Evolutionary conservation across 2,329 filamentous ascomycete genomes (phyloP).

Genomic region (Cytospora leucostoma): DNA sequence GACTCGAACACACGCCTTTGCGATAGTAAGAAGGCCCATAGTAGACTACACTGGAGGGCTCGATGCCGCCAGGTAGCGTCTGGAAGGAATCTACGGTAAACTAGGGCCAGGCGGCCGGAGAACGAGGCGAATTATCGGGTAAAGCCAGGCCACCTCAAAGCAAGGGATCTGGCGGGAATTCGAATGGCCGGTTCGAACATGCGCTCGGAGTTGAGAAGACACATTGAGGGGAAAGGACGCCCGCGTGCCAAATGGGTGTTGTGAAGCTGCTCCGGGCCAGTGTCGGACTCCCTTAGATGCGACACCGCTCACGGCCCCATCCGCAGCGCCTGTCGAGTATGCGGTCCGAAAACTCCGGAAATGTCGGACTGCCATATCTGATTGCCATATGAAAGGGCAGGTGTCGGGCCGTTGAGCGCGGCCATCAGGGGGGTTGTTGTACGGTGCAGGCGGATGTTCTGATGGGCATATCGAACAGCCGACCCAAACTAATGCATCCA

Average conservation of each 20-base stretch:
- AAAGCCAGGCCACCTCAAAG: conserved; percentile 50
- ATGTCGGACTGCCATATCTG: conserved; percentile 55
- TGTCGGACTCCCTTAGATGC: conserved; percentile 54
- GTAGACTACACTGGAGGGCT: conserved; percentile 35
- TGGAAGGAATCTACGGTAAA: conserved; percentile 58
- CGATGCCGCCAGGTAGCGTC: conserved; percentile 54
- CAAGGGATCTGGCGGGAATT: conserved; percentile 50
- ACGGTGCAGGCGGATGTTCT: conserved; percentile 51
- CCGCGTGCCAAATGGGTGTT: too few relatives aligned
- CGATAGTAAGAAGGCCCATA: conserved; percentile 22
- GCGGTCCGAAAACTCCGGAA: conserved; percentile 56
- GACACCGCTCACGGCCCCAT: conserved; percentile 52
- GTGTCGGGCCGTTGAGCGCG: conserved; percentile 51
- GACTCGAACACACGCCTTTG: conserved; percentile 51
- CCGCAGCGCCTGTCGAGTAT: conserved; percentile 58
- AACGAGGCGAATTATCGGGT: conserved; percentile 41
- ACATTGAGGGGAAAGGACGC: too few relatives aligned
- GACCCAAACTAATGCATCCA: neutral
- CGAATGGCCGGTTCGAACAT: too few relatives aligned
- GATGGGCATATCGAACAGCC: neutral
- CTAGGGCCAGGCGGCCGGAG: conserved; percentile 47
- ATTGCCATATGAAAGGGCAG: conserved; percentile 54
- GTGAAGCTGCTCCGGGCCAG: conserved; percentile 33
- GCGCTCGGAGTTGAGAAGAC: too few relatives aligned
- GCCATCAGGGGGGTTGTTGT: conserved; percentile 60